Evolutionary conservation across 176 grass and related monocot genomes (phyloP), one percentile per base, ranked within the genome.

Genomic region (Oryza brachyantha): DNA sequence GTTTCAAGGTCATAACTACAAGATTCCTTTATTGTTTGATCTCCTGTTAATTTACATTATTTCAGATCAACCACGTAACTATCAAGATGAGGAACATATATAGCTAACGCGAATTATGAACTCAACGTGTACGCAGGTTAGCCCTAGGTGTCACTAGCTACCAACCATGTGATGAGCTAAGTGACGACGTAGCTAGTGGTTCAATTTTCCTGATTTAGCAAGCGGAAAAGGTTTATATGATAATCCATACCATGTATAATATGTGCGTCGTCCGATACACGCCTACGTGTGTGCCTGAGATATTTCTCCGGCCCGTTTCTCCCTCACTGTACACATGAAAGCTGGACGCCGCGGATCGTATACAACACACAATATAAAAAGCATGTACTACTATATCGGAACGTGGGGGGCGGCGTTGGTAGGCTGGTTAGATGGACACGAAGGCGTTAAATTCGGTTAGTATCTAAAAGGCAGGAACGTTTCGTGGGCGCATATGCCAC

Each of bases 401-500:
- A 61, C 24, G 14, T 1, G 25, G 19, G 67, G 17, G 59, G 62
- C 29, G 19, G 72, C 0, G 37, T 68, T 84, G 80, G 31, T 68
- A 74, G 86, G 69, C 62, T 79, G 70, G 52, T 62, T 54, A 2
- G 76, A 84, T 84, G 86, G 70, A 88, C 86, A 75, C 86, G 41
- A 75, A 12, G 76, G 86, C 76, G 19, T 35, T 54, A 41, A 79
- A 79, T 79, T 5, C 0, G 69, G 69, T 68, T 36, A 74, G 75
- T 79, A 75, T 74, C 86, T 54, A 31, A 68, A 79, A 72, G 45
- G 50, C 31, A 5, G 13, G 13, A 62, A 10, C 55, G 76, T 79
- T 70, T 75, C 86, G 86, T 88, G 76, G 86, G 82, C 81, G 36
- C 76, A 48, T 28, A 45, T 8, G 29, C 54, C 57, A 74, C 86